Conservation (phyloP, 163 green algal species). For the Scenedesmus sp. region DNA sequence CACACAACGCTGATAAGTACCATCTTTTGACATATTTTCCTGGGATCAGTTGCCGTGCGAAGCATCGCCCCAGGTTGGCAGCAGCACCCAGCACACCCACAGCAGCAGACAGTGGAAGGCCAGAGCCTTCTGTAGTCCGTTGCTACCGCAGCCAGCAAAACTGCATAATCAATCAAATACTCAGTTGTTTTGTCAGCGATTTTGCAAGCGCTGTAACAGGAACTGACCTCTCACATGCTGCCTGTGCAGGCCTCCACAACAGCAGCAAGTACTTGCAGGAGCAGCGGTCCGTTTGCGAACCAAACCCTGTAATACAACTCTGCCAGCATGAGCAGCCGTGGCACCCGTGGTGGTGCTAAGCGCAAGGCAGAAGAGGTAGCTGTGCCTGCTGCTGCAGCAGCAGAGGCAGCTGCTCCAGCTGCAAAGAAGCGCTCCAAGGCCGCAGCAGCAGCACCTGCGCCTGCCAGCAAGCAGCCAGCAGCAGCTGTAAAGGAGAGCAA, state of each 20-base stretch:
- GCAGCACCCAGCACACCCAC: background rate
- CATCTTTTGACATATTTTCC: background rate
- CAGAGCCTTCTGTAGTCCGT: background rate
- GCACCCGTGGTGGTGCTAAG: background rate
- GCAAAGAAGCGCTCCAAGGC: constrained; percentile 1
- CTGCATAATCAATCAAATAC: background rate
- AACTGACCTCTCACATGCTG: background rate
- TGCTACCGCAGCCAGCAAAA: background rate
- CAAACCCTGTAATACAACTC: background rate
- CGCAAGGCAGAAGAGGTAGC: background rate
- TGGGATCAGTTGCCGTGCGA: background rate
- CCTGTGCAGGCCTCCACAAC: background rate
- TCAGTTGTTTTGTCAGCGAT: no score
- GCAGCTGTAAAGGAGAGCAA: background rate
- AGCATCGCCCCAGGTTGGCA: background rate
- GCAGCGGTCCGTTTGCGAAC: background rate
- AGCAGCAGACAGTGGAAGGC: background rate
- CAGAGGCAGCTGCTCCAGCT: background rate
- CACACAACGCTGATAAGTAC: no score
- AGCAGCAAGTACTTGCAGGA: constrained; percentile 1
- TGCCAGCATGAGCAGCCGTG: background rate
- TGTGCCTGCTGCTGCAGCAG: background rate
- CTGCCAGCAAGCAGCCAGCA: constrained; percentile 10
- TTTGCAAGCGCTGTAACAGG: background rate
- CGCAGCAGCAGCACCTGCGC: constrained; percentile 11